These are phyloP conservation scores for Skeletonema menzelii DNA, from an alignment of 108 stramenopile species.

Conservation along the genomic window DNA sequence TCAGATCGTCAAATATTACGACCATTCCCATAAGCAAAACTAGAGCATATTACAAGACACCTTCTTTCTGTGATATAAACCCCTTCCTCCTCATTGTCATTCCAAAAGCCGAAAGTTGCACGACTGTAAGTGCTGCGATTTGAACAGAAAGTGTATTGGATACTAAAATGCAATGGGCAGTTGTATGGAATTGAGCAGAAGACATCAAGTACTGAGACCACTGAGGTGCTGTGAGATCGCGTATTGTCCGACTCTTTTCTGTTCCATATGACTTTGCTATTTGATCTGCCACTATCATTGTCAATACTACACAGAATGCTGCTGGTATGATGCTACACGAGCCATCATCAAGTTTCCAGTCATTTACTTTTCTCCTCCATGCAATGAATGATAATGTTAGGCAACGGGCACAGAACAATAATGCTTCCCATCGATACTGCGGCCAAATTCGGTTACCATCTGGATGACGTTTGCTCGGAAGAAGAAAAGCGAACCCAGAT, in stretches of 20 bases:
- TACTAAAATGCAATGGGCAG: conserved; percentile 19
- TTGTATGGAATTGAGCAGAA: conserved; percentile 29
- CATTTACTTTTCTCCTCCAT: conserved; percentile 6
- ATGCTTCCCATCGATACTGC: conserved; percentile 27
- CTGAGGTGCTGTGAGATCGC: conserved; percentile 9
- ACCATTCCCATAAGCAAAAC: conserved; percentile 14
- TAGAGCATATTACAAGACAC: conserved; percentile 5
- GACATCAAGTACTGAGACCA: conserved; percentile 20
- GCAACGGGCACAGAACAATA: conserved; percentile 14
- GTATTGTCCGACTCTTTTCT: conserved; percentile 16
- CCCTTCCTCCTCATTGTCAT: conserved; percentile 22
- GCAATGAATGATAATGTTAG: conserved; percentile 3
- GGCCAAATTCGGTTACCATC: conserved; percentile 31
- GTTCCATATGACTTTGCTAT: conserved; percentile 1
- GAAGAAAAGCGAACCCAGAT: conserved; percentile 11
- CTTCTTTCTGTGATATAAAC: conserved; percentile 11
- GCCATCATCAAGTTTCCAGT: neutral
- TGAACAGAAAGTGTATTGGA: conserved; percentile 21
- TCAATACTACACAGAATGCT: conserved; percentile 6
- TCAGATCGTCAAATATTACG: conserved; percentile 13
- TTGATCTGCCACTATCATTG: conserved; percentile 12
- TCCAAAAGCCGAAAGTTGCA: conserved; percentile 23
- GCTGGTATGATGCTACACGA: conserved; percentile 1
- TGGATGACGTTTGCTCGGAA: conserved; percentile 21
- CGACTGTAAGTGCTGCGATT: conserved; percentile 23